A percentile compares a stretch with the other conserved stretches of the same genome.
Conservation (phyloP, 306 rosid genomes). For the Prosopis cineraria region DNA sequence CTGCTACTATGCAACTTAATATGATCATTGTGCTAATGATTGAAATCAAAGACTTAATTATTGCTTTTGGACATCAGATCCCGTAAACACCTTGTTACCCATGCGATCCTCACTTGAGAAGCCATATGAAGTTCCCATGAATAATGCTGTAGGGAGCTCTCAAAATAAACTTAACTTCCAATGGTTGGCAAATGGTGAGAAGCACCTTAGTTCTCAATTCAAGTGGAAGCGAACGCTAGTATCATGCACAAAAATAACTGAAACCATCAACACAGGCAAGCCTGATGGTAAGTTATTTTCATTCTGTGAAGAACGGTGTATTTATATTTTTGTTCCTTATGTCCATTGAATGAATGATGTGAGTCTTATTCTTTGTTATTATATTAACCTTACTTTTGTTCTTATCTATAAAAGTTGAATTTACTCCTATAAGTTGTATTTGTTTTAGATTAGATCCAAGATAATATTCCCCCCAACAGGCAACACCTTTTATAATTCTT, state of each 20-base stretch:
- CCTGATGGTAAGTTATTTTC: conserved; percentile 60
- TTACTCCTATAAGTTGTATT: neutral
- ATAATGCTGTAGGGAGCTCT: conserved; percentile 43
- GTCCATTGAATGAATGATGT: conserved; percentile 13
- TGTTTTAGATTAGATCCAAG: conserved; percentile 24
- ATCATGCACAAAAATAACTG: conserved; percentile 67
- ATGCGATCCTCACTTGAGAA: conserved; percentile 58
- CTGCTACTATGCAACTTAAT: neutral
- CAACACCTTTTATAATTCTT: neutral
- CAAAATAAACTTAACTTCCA: conserved; percentile 45
- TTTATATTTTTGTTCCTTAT: conserved; percentile 17
- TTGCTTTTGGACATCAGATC: conserved; percentile 52
- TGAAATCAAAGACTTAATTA: conserved; percentile 18
- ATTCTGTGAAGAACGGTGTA: conserved; percentile 11
- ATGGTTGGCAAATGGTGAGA: conserved; percentile 48
- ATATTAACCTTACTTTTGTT: neutral
- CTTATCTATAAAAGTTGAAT: conserved; percentile 4
- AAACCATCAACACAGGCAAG: conserved; percentile 50
- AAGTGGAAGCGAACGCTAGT: conserved; percentile 51
- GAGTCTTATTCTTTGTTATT: conserved; percentile 7
- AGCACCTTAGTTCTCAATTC: conserved; percentile 41
- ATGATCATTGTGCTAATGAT: conserved; percentile 10
- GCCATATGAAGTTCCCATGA: conserved; percentile 50
- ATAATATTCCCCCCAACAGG: neutral
- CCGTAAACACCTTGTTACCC: conserved; percentile 57